phyloP scores from a whole-genome alignment of 257 asterid species.

The Mentha longifolia region DNA sequence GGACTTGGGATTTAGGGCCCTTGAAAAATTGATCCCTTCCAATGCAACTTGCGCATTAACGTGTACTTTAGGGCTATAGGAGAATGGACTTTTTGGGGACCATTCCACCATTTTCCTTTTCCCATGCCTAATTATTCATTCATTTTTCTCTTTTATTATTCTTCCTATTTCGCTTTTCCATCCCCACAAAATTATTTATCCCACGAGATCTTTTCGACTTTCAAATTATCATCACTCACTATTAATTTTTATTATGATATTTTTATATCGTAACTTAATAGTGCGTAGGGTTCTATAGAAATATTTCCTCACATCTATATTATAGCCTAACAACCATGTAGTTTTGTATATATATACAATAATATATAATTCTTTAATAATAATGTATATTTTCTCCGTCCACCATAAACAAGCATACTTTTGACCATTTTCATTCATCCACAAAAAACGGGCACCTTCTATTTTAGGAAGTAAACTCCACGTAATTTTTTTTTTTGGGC shows the following conservation, averaged over 20 bases:
- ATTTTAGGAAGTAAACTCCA: too few species aligned
- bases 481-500: too few species aligned
- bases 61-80: conserved; percentile 37
- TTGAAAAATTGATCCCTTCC: conserved; percentile 6
- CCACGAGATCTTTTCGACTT: not conserved
- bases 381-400: too few species aligned
- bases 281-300: too few species aligned
- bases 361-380: too few species aligned
- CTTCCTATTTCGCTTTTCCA: conserved; percentile 2
- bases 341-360: too few species aligned
- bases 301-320: too few species aligned
- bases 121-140: conserved; percentile 43
- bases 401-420: too few species aligned
- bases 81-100: conserved; percentile 45
- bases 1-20: conserved; percentile 31
- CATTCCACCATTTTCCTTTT: conserved; percentile 31
- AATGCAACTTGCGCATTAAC: conserved; percentile 43
- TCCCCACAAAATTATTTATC: not conserved
- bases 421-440: too few species aligned
- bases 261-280: too few species aligned
- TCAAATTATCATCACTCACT: not conserved
- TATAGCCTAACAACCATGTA: too few species aligned
- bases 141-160: not conserved
- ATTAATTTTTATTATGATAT: not conserved
- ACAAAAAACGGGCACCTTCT: too few species aligned